A percentile compares a stretch with the other conserved stretches of the same genome.
Evolutionary conservation across 441 rosid genomes (phyloP).

Genomic region (Populus hybrid): DNA sequence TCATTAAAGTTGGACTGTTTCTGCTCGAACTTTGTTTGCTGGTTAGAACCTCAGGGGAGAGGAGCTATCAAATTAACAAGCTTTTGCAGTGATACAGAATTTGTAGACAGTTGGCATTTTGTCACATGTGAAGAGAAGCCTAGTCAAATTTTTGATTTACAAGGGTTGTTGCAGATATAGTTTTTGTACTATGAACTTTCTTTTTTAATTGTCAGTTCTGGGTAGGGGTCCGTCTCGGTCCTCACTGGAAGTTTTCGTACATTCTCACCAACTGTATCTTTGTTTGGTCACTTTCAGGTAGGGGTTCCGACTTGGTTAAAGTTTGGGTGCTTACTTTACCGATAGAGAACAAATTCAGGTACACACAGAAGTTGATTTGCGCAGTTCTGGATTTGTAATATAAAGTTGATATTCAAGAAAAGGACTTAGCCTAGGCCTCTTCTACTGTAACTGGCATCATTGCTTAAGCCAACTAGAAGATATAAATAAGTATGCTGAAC

Average conservation of each 20-base stretch:
- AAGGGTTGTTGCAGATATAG: conserved; percentile 1
- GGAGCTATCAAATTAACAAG: conserved; percentile 25
- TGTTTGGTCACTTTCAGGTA: conserved; percentile 21
- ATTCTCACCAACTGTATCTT: conserved; percentile 8
- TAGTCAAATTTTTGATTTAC: conserved; percentile 26
- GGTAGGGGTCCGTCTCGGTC: conserved; percentile 15
- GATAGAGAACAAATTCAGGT: neutral
- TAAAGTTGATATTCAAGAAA: no score
- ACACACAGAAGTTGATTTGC: conserved; percentile 3
- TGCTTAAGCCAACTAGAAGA: no score
- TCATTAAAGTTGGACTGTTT: conserved; percentile 8
- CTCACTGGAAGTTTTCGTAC: conserved; percentile 17
- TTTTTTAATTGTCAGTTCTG: conserved; percentile 5
- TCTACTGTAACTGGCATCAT: no score
- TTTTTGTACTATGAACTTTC: neutral
- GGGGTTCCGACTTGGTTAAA: conserved; percentile 10
- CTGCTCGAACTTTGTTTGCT: conserved; percentile 7
- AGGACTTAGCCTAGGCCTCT: no score
- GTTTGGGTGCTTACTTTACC: conserved; percentile 3
- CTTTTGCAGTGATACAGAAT: conserved; percentile 30
- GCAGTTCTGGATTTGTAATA: neutral
- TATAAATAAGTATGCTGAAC: neutral
- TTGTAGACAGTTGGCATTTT: conserved; percentile 18
- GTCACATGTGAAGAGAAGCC: conserved; percentile 16
- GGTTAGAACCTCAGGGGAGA: conserved; percentile 6